Base-by-base conservation (phyloP, 441 rosid genomes). In the Pelargonium myrrhifolium region DNA sequence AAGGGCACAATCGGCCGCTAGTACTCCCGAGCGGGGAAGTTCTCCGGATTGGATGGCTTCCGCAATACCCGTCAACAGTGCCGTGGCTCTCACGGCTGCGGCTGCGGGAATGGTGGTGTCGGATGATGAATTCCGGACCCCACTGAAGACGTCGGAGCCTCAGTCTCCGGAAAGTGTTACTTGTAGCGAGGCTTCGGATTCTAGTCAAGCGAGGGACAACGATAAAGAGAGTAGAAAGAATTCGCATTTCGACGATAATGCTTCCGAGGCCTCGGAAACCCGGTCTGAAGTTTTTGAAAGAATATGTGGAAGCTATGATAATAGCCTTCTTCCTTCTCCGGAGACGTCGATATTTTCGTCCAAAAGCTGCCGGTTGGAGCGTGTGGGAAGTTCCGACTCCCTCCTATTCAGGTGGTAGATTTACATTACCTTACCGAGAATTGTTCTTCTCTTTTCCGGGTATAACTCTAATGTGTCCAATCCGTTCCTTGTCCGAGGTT, bases 61-160 rank as follows among this genome's bases (percentile, higher is more conserved):
- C 75, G 96, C 97, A 49, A 92, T 94, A 72, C 97, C 94, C 40
- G 85, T 87, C 71, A 84, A 89, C 72, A 84, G 84, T 71, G 92
- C 83, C 72, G 74, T 83, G 64, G 89, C 88, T 67, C 87, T 88
- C 65, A 80, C 91, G 26, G 96, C 98, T 26, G 89, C 91, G 60
- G 97, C 97, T 56, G 91, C 97, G 9, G 99, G 94, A 68, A 69
- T 53, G 59, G 79, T 81, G 64, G 79, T 81, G 65, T 56, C 76
- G 26, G 90, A 91, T 67, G 84, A 86, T 68, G 97, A 87, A 53
- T 31, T 31, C 37, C 37, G 37, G 67, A 68, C 82, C 75, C 80
- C 80, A 56, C 66, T 74, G 20, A 87, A 77, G 78, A 73, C 68
- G 72, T 69, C 75, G 55, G 93, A 88, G 76, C 82, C 91, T 49